Evolutionary conservation across 2,329 filamentous ascomycete genomes (phyloP).

Genomic region (Aspergillus calidoustus): DNA sequence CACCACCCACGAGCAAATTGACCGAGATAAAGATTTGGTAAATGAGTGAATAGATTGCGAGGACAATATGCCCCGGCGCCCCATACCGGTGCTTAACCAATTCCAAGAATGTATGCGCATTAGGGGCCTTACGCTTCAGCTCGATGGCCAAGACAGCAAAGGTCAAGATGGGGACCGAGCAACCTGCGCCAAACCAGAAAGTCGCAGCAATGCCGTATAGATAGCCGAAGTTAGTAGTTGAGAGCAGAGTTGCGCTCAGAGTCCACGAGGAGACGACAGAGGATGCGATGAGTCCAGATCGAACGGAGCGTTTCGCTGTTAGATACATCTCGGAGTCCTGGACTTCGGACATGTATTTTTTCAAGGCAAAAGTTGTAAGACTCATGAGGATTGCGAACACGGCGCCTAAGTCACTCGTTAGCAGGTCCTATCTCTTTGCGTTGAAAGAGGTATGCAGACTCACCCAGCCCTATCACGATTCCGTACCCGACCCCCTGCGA

Average conservation of each 20-base stretch:
- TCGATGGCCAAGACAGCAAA: conserved; percentile 8
- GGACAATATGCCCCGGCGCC: background rate
- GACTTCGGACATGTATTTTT: conserved; percentile 6
- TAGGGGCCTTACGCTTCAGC: conserved; percentile 9
- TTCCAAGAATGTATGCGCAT: conserved; percentile 7
- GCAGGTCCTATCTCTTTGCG: background rate
- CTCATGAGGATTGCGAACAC: conserved; percentile 7
- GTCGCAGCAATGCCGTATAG: background rate
- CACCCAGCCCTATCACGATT: background rate
- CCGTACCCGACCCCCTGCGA: background rate
- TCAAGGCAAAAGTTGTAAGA: background rate
- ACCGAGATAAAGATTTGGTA: conserved; percentile 5
- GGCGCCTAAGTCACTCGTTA: background rate
- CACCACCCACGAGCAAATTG: conserved; percentile 9
- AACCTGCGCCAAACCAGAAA: conserved; percentile 8
- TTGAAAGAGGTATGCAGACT: background rate
- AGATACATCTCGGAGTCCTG: conserved; percentile 13
- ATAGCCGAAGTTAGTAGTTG: conserved; percentile 3
- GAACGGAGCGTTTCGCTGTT: conserved; percentile 7
- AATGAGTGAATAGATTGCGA: background rate
- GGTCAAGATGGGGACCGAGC: conserved; percentile 1
- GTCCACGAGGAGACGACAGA: conserved; percentile 13
- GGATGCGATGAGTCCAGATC: background rate
- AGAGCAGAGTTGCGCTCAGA: conserved; percentile 2
- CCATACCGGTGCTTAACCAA: conserved; percentile 10